Conservation (phyloP, 2,329 filamentous ascomycete species). For the Pseudogymnoascus sp. region DNA sequence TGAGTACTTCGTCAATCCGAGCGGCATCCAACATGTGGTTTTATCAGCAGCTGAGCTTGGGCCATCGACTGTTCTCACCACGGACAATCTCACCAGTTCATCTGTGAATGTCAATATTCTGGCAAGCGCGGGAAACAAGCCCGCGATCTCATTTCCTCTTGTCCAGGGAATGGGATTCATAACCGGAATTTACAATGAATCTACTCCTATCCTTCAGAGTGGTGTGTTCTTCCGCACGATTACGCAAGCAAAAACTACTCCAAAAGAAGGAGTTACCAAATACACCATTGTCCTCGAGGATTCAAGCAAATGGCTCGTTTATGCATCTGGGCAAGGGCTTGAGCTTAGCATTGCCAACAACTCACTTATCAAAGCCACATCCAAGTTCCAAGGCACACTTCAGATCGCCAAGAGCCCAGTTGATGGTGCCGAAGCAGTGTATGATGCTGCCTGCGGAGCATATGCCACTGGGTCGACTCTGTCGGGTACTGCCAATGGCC, state of each 20-base stretch:
- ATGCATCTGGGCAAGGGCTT: conserved; percentile 58
- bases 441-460: conserved; percentile 68
- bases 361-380: conserved; percentile 55
- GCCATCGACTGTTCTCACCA: conserved; percentile 48
- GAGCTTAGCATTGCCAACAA: conserved; percentile 63
- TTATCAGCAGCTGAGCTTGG: conserved; percentile 72
- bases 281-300: conserved; percentile 69
- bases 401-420: conserved; percentile 75
- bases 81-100: conserved; percentile 47
- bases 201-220: conserved; percentile 66
- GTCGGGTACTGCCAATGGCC: conserved; percentile 52
- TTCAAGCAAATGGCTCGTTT: conserved; percentile 70
- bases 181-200: conserved; percentile 66
- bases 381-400: conserved; percentile 67
- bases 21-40: conserved; percentile 73
- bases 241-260: conserved; percentile 46
- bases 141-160: conserved; percentile 68
- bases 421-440: conserved; percentile 54
- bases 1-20: conserved; percentile 70
- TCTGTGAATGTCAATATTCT: conserved; percentile 62
- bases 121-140: conserved; percentile 42
- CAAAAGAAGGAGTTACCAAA: conserved; percentile 62
- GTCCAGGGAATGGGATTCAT: conserved; percentile 87
- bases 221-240: conserved; percentile 67
- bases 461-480: conserved; percentile 62